Evolutionary conservation across 495 filamentous ascomycete genomes (phyloP).

Genomic region (Hapsidospora chrysogenum): DNA sequence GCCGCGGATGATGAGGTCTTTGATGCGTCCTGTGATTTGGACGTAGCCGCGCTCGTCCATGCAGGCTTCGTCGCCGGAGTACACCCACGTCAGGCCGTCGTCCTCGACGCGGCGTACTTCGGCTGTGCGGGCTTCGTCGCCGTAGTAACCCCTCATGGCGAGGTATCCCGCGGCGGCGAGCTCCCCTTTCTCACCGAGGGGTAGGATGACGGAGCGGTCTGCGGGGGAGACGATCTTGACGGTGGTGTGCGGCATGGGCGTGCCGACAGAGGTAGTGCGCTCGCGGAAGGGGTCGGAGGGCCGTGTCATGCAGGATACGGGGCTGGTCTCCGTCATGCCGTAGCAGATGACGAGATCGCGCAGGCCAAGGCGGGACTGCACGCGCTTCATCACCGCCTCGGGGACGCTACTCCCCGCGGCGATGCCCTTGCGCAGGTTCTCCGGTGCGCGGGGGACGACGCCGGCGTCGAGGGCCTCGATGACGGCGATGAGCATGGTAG

Average conservation of each 20-base stretch:
- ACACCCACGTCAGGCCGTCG: slow-evolving; percentile 26
- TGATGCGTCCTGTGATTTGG: slow-evolving; percentile 49
- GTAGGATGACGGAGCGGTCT: slow-evolving; percentile 39
- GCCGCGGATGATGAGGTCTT: slow-evolving; percentile 81
- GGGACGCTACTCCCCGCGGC: slow-evolving; percentile 81
- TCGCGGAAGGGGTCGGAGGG: slow-evolving; percentile 69
- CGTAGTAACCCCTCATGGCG: slow-evolving; percentile 85
- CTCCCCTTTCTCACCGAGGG: slow-evolving; percentile 55
- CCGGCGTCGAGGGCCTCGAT: slow-evolving; percentile 47
- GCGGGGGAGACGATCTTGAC: slow-evolving; percentile 65
- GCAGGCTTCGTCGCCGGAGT: slow-evolving; percentile 80
- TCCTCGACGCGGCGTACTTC: slow-evolving; percentile 45
- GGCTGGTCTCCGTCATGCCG: slow-evolving; percentile 94
- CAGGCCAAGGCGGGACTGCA: slow-evolving; percentile 63
- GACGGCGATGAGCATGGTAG: slow-evolving; percentile 92
- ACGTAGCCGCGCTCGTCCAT: slow-evolving; percentile 64
- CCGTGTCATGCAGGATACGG: slow-evolving; percentile 82
- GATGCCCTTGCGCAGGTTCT: slow-evolving; percentile 70
- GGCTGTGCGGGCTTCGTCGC: slow-evolving; percentile 45
- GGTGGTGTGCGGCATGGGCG: slow-evolving; percentile 53
- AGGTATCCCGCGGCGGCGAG: slow-evolving; percentile 73
- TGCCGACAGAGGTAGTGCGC: slow-evolving; percentile 60
- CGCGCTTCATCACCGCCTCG: slow-evolving; percentile 61
- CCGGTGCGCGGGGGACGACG: slow-evolving; percentile 7
- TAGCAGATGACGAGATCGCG: slow-evolving; percentile 88